Base-by-base conservation (phyloP, 495 filamentous ascomycete species). In the Chlorociboria aeruginascens region DNA sequence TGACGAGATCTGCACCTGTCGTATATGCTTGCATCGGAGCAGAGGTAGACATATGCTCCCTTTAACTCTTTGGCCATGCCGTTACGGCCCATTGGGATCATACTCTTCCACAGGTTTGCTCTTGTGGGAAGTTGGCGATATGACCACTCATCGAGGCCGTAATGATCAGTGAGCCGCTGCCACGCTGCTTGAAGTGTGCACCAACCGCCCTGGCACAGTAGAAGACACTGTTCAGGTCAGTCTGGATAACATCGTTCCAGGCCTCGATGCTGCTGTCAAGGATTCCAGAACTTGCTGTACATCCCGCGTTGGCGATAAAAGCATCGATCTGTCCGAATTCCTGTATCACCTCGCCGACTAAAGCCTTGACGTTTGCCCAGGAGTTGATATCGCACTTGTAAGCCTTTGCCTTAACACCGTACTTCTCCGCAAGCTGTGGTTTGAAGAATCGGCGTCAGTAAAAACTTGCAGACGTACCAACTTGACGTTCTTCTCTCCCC, bases 41-140 rank as follows among this genome's bases (percentile, higher is more conserved):
- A 69, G 51, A 90, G 62, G 60, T 88, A 90, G 7, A 88, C 79
- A 62, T 88, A 90, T 3, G 82, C 83, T 3, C 81, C 85, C 77
- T 90, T 90, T 32, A 90, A 61, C 74, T 90, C 85, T 71, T 86
- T 85, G 0, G 84, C 82, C 28, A 82, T 66, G 32, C 83, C 85
- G 39, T 83, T 69, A 14, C 85, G 74, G 16, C 79, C 81, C 70
- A 89, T 72, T 3, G 85, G 84, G 41, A 86, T 87, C 83, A 87
- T 88, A 50, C 64, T 69, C 55, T 71, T 70, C 85, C 85, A 89
- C 43, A 87, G 61, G 81, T 85, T 64, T 88, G 83, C 61, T 86
- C 80, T 61, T 86, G 82, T 3, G 83, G 83, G 66, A 70, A 84
- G 63, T 88, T 88, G 65, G 76, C 83, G 47, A 86, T 80, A 64